phyloP scores from a whole-genome alignment of 1,284 basidiomycete species.

The Porogramme epimiltina region DNA sequence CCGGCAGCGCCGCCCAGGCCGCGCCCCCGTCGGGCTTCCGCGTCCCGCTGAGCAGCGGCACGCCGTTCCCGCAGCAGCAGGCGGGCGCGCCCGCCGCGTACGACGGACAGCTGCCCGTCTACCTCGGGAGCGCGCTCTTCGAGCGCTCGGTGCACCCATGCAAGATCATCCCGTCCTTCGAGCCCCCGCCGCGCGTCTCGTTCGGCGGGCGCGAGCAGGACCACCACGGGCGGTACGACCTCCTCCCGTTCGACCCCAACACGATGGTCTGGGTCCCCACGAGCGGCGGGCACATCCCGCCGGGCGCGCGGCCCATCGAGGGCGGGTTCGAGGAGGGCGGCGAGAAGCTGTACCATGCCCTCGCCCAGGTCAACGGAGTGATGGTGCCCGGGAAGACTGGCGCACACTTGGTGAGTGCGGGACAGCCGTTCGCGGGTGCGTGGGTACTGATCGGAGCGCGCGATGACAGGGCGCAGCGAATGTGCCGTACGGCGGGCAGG shows the following conservation, averaged over 20 bases:
- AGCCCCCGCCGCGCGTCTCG: constrained; percentile 54
- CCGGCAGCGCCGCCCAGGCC: constrained; percentile 2
- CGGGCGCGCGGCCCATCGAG: constrained; percentile 41
- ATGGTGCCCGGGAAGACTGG: constrained; percentile 74
- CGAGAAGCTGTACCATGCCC: constrained; percentile 38
- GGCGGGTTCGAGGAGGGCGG: constrained; percentile 45
- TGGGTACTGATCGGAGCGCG: constrained; percentile 8
- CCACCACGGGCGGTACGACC: constrained; percentile 67
- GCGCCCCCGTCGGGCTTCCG: constrained; percentile 64
- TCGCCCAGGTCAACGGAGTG: constrained; percentile 46
- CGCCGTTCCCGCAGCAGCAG: constrained; percentile 48
- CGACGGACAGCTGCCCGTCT: constrained; percentile 62
- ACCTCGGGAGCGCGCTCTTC: constrained; percentile 71
- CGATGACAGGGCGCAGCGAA: constrained; percentile 43
- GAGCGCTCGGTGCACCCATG: constrained; percentile 73
- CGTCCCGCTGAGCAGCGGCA: constrained; percentile 48
- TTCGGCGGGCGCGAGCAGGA: constrained; percentile 62
- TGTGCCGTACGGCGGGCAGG: constrained; percentile 20
- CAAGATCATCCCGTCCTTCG: constrained; percentile 68
- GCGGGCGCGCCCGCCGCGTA: constrained; percentile 48
- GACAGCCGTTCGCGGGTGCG: too few relatives aligned
- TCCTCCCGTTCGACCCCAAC: constrained; percentile 64
- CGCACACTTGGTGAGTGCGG: constrained; percentile 55
- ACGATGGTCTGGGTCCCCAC: constrained; percentile 74
- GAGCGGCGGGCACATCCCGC: constrained; percentile 58